Evolutionary conservation across 2,329 filamentous ascomycete species (phyloP), one percentile per base, ranked within the genome.

Genomic region (Colletotrichum scovillei): DNA sequence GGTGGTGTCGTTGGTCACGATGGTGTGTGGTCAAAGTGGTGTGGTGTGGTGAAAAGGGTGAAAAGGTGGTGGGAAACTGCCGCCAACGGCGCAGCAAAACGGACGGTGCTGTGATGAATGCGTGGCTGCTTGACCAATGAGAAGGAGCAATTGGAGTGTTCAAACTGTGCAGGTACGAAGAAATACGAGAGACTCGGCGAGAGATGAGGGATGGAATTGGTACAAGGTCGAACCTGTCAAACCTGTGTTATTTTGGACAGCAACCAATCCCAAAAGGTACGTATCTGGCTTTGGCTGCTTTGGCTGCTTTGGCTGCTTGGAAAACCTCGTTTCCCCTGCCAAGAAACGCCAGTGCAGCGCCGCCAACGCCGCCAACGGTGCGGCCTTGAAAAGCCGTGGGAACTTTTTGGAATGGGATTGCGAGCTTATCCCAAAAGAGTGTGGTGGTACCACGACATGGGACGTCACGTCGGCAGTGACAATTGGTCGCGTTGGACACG

Each of bases 261-360:
- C 19, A 49, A 22, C 19, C 42, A n/a, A 22, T 49, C 16, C 8
- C 19, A 22, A 49, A 49, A 49, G 42, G 19, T 49, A 49, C 22
- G 42, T 52, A 52, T 19, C 35, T 32, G 49, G 8, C 28, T 9
- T 35, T 22, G 8, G 62, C 30, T 35, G 22, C 30, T 22, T 22
- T 35, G 32, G 32, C 30, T 35, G 22, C 30, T 22, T 22, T 35
- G 32, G 32, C 9, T 12, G 11, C 9, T 35, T 19, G 35, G 49
- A 70, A 70, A 49, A n/a, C 38, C 46, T 49, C 53, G 42, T 49
- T 60, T 65, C 70, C 66, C 70, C 59, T 73, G 70, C 67, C 70
- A 65, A 69, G 65, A 12, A 24, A 30, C 30, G 38, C 59, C 24
- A 42, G 60, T 30, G 66, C 66, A 35, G 53, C 46, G 52, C 42